phyloP scores from a whole-genome alignment of 2,329 filamentous ascomycete species.

The Diaporthe citriasiana region DNA sequence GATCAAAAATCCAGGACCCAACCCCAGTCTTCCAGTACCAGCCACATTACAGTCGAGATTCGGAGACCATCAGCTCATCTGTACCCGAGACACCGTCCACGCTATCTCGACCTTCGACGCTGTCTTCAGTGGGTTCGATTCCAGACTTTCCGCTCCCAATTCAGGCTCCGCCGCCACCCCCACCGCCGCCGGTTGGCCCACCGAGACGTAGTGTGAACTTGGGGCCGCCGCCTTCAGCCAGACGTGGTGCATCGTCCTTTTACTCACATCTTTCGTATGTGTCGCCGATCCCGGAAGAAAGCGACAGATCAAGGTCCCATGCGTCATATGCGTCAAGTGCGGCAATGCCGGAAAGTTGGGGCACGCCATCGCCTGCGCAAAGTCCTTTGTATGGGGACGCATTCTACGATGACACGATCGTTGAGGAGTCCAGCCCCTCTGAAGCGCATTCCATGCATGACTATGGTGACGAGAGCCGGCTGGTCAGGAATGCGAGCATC shows the following conservation, averaged over 20 bases:
- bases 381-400: slow-evolving; percentile 64
- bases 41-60: slow-evolving; percentile 55
- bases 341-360: slow-evolving; percentile 79
- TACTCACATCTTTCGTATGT: slow-evolving; percentile 77
- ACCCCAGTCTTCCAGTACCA: slow-evolving; percentile 67
- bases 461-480: slow-evolving; percentile 66
- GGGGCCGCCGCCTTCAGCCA: slow-evolving; percentile 72
- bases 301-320: slow-evolving; percentile 68
- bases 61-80: slow-evolving; percentile 48
- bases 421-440: slow-evolving; percentile 55
- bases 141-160: slow-evolving; percentile 70
- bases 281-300: slow-evolving; percentile 83
- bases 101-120: slow-evolving; percentile 66
- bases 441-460: slow-evolving; percentile 49
- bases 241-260: slow-evolving; percentile 73
- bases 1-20: slow-evolving; percentile 67
- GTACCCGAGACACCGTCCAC: slow-evolving; percentile 64
- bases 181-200: slow-evolving; percentile 47
- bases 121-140: slow-evolving; percentile 69
- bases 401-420: slow-evolving; percentile 64
- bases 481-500: slow-evolving; percentile 73
- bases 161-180: slow-evolving; percentile 45
- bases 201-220: slow-evolving; percentile 66
- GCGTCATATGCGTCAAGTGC: slow-evolving; percentile 80
- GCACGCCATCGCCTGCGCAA: slow-evolving; percentile 60